Evolutionary conservation across 1,284 basidiomycete species (phyloP), one percentile per base, ranked within the genome.

Genomic region (Omphalotus olearius): DNA sequence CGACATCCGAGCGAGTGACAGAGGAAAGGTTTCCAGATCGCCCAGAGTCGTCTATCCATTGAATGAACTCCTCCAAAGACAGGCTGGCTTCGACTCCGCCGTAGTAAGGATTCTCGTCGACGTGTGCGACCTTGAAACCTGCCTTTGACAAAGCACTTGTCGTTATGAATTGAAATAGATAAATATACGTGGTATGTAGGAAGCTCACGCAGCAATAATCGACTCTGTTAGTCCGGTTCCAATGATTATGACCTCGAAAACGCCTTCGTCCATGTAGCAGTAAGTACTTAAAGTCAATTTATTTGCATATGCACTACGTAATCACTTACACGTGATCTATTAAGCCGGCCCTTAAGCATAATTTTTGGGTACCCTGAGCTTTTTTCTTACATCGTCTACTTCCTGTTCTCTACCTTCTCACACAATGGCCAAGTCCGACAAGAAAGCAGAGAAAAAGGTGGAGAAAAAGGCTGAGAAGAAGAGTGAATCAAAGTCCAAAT

Each of bases 211-310:
- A 58, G 93, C 90, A 47, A 80, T 69, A 35, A 97, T 91, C n/a
- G 91, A 92, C 62, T 94, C 84, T 23, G 88, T 77, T 7, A 97
- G 75, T 0, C 91, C 93, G 17, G 94, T 98, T 6, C 94, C 93
- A 45, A 97, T 69, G 14, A 98, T 75, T 40, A 93, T 74, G 17
- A 85, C 84, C 62, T 97, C 91, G 63, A 94, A 95, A 1, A 38
- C 46, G 10, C 54, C 50, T 50, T 52, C 54, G n/a, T 52, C 43
- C 50, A 51, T 51, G 18, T 10, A 9, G 30, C 9, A 33, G 4
- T 9, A 2, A 9, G 30, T 33, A 7, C 3, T 33, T 33, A 9
- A 33, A 33, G 3, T 33, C 4, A 33, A 33, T 33, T 33, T 11
- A 41, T 6, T 3, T 6, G 16, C 11, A 18, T 11, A 16, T n/a